These are phyloP conservation scores for Knoxdaviesia capensis DNA, from an alignment of 2,329 filamentous ascomycete genomes.

Conservation along the genomic window DNA sequence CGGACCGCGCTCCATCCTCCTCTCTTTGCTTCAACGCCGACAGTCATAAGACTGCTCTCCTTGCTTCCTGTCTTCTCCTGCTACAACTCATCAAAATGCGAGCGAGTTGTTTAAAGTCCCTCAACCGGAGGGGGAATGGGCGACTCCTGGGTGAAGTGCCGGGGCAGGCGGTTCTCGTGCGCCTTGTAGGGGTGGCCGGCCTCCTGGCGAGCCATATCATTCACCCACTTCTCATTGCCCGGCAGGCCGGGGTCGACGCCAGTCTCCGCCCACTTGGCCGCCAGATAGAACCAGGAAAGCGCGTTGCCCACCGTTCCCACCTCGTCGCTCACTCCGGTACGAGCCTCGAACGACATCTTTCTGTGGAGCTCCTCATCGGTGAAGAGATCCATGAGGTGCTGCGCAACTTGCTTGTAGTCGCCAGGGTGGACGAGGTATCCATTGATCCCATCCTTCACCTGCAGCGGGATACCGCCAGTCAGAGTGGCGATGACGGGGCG, in stretches of 20 bases:
- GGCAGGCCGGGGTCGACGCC: conserved; percentile 26
- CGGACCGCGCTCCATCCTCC: too few relatives aligned
- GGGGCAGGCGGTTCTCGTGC: conserved; percentile 40
- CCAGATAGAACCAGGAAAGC: conserved; percentile 59
- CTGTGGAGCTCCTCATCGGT: conserved; percentile 43
- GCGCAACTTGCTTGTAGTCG: conserved; percentile 49
- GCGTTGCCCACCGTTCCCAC: conserved; percentile 66
- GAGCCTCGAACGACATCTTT: conserved; percentile 44
- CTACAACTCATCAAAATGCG: too few relatives aligned
- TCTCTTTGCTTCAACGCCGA: too few relatives aligned
- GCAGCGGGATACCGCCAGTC: conserved; percentile 63
- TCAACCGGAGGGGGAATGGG: conserved; percentile 3
- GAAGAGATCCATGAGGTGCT: conserved; percentile 45
- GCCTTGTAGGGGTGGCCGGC: conserved; percentile 36
- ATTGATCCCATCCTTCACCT: conserved; percentile 50
- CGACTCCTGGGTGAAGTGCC: conserved; percentile 17
- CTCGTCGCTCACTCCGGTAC: conserved; percentile 53
- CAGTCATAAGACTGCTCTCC: too few relatives aligned
- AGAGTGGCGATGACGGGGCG: conserved; percentile 57
- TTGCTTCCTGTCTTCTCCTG: too few relatives aligned
- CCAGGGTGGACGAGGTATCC: conserved; percentile 56
- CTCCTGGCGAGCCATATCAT: conserved; percentile 50
- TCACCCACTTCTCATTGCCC: conserved; percentile 47
- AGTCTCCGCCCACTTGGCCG: conserved; percentile 38
- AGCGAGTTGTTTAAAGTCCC: not conserved